Evolutionary conservation across 148 eudicot genomes (phyloP).

Genomic region (Tetragonia tetragonoides): DNA sequence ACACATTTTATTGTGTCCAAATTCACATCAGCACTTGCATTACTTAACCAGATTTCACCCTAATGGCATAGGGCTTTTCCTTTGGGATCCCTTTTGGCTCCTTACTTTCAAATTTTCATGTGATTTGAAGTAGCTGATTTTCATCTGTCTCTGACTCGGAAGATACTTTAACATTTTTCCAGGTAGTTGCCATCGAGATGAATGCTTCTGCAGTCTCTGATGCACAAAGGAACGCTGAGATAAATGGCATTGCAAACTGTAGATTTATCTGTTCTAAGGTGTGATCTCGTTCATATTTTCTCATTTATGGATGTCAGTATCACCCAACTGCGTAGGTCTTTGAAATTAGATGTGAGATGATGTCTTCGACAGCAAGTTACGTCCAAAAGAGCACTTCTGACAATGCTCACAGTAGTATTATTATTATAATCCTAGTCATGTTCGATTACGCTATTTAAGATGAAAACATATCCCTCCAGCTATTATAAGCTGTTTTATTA

Average conservation of each 20-base stretch:
- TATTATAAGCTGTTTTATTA: not conserved
- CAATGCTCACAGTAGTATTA: not conserved
- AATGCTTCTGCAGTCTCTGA: conserved; percentile 95
- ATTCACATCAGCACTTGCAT: not conserved
- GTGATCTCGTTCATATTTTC: conserved; percentile 4
- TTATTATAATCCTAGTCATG: not conserved
- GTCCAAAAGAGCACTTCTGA: not conserved
- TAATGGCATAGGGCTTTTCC: not conserved
- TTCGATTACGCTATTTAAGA: not conserved
- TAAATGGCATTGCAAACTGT: conserved; percentile 85
- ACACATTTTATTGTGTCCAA: not conserved
- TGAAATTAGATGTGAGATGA: not conserved
- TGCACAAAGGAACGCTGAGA: conserved; percentile 88
- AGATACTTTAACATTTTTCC: conserved; percentile 21
- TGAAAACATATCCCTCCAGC: not conserved
- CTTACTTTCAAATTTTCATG: not conserved
- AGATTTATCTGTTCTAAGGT: conserved; percentile 92
- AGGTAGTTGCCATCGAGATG: conserved; percentile 99
- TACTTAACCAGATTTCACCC: not conserved
- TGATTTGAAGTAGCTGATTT: not conserved
- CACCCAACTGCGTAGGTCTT: not conserved
- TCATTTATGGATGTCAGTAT: not conserved
- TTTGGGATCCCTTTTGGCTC: not conserved
- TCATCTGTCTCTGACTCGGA: not conserved
- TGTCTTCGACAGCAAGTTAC: not conserved